Base-by-base conservation (phyloP, 2,329 filamentous ascomycete genomes). In the Fusarium sororula region DNA sequence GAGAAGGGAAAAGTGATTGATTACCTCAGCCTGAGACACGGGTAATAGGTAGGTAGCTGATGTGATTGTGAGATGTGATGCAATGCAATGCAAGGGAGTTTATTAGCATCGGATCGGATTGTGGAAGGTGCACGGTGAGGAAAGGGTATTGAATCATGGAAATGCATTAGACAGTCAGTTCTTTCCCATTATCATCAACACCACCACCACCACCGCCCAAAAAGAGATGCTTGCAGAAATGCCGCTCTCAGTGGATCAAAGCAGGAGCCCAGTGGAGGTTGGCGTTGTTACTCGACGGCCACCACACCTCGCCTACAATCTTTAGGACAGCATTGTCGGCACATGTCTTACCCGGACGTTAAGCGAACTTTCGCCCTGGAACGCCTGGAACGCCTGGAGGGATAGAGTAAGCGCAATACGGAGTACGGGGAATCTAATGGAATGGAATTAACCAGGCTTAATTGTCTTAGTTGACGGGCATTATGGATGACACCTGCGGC, bases 141-240 rank as follows among this genome's bases (percentile, higher is more conserved):
- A 63, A 39, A 60, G 45, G 37, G 51, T 24, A 48, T 61, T 72
- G 42, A 62, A 68, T 68, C 45, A 68, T 74, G 72, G 68, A 42
- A 73, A 70, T 74, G 72, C 68, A 72, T 70, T 55, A 66, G 50
- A 59, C 42, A 28, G n/a, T 26, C 41, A 58, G 68, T 32, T 63
- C 65, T 75, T 75, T 75, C 72, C 65, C 68, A 75, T 75, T 59
- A 63, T 51, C 58, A 56, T 57, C 38, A 54, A 38, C 53, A 67
- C 15, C 28, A 42, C 35, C 28, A 42, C 35, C 17, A 18, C 35
- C 38, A 35, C 38, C 41, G 18, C 72, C 72, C 38, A 53, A 75
- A 75, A 75, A 35, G 59, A 68, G 63, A 70, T 72, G 68, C 61
- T 58, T 73, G 65, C 72, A 75, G 58, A 65, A 69, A 58, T 63